Conservation (phyloP, 2,329 filamentous ascomycete species). For the Aspergillus sp. region DNA sequence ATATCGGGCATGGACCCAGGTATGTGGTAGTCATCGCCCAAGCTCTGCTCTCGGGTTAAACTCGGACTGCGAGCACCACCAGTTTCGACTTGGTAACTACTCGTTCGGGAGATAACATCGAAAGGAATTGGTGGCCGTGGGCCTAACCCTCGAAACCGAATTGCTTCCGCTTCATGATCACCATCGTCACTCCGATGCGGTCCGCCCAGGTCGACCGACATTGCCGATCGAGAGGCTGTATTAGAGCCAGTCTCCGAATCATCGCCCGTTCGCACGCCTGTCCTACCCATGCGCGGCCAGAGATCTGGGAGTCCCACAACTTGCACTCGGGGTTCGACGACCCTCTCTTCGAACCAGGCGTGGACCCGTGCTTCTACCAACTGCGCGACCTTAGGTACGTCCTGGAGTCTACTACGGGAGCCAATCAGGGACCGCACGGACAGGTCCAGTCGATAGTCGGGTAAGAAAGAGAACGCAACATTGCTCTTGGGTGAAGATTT, state of each 20-base stretch:
- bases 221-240: slow-evolving; percentile 30
- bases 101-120: slow-evolving; percentile 33
- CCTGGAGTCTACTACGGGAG: slow-evolving; percentile 61
- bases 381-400: slow-evolving; percentile 67
- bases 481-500: slow-evolving; percentile 70
- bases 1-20: slow-evolving; percentile 39
- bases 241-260: slow-evolving; percentile 42
- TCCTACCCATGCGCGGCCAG: slow-evolving; percentile 59
- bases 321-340: slow-evolving; percentile 65
- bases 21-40: slow-evolving; percentile 38
- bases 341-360: slow-evolving; percentile 67
- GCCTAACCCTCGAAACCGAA: slow-evolving; percentile 35
- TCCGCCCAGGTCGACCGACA: slow-evolving; percentile 27
- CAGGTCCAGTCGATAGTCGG: slow-evolving; percentile 65
- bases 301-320: slow-evolving; percentile 63
- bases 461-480: slow-evolving; percentile 84
- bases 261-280: slow-evolving; percentile 43
- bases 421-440: slow-evolving; percentile 65
- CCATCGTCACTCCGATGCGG: slow-evolving; percentile 23
- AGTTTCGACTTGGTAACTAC: slow-evolving; percentile 35
- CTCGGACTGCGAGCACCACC: slow-evolving; percentile 32
- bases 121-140: slow-evolving; percentile 30
- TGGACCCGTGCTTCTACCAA: slow-evolving; percentile 64
- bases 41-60: slow-evolving; percentile 33
- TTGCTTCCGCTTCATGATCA: slow-evolving; percentile 29